These are phyloP conservation scores for Gremmenia infestans DNA, from an alignment of 2,329 filamentous ascomycete species.

Conservation along the genomic window DNA sequence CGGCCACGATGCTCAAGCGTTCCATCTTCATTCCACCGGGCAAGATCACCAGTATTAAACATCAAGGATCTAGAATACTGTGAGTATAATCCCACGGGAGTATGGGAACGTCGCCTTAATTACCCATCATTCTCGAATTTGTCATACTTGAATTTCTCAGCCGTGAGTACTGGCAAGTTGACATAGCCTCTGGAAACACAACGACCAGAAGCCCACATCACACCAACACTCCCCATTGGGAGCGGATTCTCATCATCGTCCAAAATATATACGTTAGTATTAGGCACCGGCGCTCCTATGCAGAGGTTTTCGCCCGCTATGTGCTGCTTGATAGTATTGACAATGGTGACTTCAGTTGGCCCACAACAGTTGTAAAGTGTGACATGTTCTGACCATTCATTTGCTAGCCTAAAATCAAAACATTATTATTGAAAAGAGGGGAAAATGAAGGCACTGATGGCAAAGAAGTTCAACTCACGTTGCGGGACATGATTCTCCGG, in stretches of 20 bases:
- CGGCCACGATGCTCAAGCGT: slow-evolving; percentile 51
- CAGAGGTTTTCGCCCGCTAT: slow-evolving; percentile 41
- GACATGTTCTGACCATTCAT: slow-evolving; percentile 47
- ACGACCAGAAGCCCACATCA: slow-evolving; percentile 38
- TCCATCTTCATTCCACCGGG: slow-evolving; percentile 48
- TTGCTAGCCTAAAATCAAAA: slow-evolving; percentile 39
- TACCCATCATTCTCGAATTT: slow-evolving; percentile 48
- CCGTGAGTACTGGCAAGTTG: slow-evolving; percentile 37
- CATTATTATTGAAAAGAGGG: neutral
- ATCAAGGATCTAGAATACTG: slow-evolving; percentile 38
- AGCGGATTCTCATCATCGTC: slow-evolving; percentile 35
- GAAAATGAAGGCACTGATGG: too few species aligned
- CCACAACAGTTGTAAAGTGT: slow-evolving; percentile 54
- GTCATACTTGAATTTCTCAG: slow-evolving; percentile 45
- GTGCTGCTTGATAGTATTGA: slow-evolving; percentile 53
- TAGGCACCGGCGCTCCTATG: slow-evolving; percentile 52
- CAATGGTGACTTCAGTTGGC: slow-evolving; percentile 55
- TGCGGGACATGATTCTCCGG: slow-evolving; percentile 48
- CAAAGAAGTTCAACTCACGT: slow-evolving; percentile 31
- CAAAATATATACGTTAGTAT: slow-evolving; percentile 47
- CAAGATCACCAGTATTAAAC: slow-evolving; percentile 58
- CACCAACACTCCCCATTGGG: slow-evolving; percentile 38
- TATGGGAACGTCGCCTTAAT: neutral
- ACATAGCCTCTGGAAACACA: slow-evolving; percentile 36
- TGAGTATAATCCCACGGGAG: neutral